These are phyloP conservation scores for Aspergillus carbonarius DNA, from an alignment of 2,329 filamentous ascomycete genomes.

Conservation along the genomic window DNA sequence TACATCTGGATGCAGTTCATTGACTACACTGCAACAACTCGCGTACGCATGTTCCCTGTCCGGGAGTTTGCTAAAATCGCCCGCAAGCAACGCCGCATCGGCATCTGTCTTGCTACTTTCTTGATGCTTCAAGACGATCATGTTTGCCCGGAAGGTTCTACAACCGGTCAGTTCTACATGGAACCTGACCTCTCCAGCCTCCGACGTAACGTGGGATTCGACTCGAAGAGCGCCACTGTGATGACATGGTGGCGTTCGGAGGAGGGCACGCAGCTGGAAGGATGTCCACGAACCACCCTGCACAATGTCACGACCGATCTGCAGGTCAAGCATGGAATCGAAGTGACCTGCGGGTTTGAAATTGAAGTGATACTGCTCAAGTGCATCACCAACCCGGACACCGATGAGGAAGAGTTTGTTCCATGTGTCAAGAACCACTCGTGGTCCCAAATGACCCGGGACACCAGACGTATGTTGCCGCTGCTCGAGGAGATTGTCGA, in stretches of 20 bases:
- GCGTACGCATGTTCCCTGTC: constrained; percentile 68
- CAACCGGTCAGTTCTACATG: constrained; percentile 66
- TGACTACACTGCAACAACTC: constrained; percentile 70
- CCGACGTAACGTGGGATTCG: constrained; percentile 56
- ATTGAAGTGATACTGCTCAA: constrained; percentile 74
- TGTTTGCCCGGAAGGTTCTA: constrained; percentile 51
- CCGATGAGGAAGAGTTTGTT: constrained; percentile 31
- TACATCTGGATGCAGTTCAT: constrained; percentile 75
- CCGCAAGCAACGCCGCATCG: constrained; percentile 50
- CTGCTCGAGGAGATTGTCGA: constrained; percentile 67
- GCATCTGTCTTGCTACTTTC: constrained; percentile 64
- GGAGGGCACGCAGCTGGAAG: constrained; percentile 50
- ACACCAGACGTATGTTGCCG: constrained; percentile 57
- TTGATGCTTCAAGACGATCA: constrained; percentile 68
- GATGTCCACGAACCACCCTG: constrained; percentile 68
- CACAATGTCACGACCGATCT: constrained; percentile 55
- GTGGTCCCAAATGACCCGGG: constrained; percentile 66
- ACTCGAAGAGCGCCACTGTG: constrained; percentile 61
- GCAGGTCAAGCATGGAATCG: constrained; percentile 53
- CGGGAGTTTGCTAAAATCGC: constrained; percentile 54
- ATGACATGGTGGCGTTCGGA: constrained; percentile 65
- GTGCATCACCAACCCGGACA: constrained; percentile 36
- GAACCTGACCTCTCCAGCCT: constrained; percentile 66
- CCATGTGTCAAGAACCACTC: constrained; percentile 65
- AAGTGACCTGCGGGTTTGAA: constrained; percentile 73